A percentile compares a stretch with the other conserved stretches of the same genome.
Evolutionary conservation across 2,329 filamentous ascomycete genomes (phyloP).

Genomic region (Setomelanomma holmii): DNA sequence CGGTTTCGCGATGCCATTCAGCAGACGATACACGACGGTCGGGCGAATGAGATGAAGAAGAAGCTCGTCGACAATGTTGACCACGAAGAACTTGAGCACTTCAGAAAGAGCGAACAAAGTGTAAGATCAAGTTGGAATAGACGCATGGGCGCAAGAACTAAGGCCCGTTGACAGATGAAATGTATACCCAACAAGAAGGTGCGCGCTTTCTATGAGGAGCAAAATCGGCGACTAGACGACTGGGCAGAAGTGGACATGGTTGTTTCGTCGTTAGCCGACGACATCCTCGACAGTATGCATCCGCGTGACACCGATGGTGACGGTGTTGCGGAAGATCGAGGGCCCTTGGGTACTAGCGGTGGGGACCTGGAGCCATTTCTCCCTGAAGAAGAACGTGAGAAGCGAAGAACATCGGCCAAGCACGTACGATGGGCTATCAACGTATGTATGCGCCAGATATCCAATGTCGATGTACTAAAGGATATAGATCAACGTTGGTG

Average conservation of each 20-base stretch:
- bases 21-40: slow-evolving; percentile 54
- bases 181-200: slow-evolving; percentile 60
- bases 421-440: slow-evolving; percentile 66
- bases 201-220: slow-evolving; percentile 61
- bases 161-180: slow-evolving; percentile 51
- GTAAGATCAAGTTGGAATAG: slow-evolving; percentile 19
- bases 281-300: slow-evolving; percentile 67
- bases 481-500: slow-evolving; percentile 67
- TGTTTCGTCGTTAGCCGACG: slow-evolving; percentile 63
- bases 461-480: too few relatives aligned
- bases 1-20: slow-evolving; percentile 58
- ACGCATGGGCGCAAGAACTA: not conserved
- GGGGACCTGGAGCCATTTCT: slow-evolving; percentile 63
- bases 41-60: slow-evolving; percentile 57
- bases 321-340: slow-evolving; percentile 61
- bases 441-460: too few relatives aligned
- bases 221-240: slow-evolving; percentile 63
- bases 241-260: slow-evolving; percentile 67
- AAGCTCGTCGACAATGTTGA: slow-evolving; percentile 57
- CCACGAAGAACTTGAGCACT: slow-evolving; percentile 56
- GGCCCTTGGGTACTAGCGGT: slow-evolving; percentile 56
- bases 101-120: slow-evolving; percentile 60
- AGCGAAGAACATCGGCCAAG: slow-evolving; percentile 54
- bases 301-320: slow-evolving; percentile 63
- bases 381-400: slow-evolving; percentile 61